These are phyloP conservation scores for Podospora anserina DNA, from an alignment of 495 filamentous ascomycete species.

Conservation along the genomic window DNA sequence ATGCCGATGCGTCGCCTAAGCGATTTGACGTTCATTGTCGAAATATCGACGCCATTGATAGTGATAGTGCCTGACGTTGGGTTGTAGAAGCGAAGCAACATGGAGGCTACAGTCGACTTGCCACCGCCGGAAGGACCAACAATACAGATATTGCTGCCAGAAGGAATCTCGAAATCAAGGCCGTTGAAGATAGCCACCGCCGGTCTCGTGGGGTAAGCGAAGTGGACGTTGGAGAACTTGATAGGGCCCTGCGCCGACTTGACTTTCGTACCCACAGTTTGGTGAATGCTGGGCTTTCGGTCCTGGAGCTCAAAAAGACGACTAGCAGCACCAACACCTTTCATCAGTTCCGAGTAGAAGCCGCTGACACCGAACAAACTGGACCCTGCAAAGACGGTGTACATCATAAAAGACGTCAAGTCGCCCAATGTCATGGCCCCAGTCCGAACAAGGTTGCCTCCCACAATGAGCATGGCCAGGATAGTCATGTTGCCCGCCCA, in stretches of 20 bases:
- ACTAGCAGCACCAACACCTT: conserved; percentile 92
- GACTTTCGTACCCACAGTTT: conserved; percentile 75
- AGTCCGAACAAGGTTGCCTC: conserved; percentile 80
- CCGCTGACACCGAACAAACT: conserved; percentile 89
- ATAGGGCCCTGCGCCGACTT: conserved; percentile 81
- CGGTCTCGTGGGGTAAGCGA: conserved; percentile 87
- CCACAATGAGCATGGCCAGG: conserved; percentile 84
- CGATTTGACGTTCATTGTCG: conserved; percentile 86
- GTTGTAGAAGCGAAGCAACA: conserved; percentile 87
- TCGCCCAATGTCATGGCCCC: conserved; percentile 88
- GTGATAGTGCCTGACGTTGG: conserved; percentile 73
- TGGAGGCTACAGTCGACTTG: conserved; percentile 87
- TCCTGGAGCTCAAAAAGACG: conserved; percentile 96
- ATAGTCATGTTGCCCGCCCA: conserved; percentile 96
- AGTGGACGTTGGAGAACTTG: conserved; percentile 76
- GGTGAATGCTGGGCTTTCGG: conserved; percentile 77
- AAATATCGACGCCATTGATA: conserved; percentile 82
- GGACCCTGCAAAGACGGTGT: conserved; percentile 86
- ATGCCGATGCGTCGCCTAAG: conserved; percentile 92
- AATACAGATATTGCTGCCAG: conserved; percentile 91
- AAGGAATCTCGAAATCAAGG: conserved; percentile 84
- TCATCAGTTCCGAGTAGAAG: conserved; percentile 99
- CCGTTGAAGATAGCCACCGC: conserved; percentile 88
- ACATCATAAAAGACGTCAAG: conserved; percentile 97
- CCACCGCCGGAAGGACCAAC: conserved; percentile 93